Percentiles rank a stretch among this genome's conserved stretches.
Conservation (phyloP, 805 yeast species). For the Ogataea pilisensis region DNA sequence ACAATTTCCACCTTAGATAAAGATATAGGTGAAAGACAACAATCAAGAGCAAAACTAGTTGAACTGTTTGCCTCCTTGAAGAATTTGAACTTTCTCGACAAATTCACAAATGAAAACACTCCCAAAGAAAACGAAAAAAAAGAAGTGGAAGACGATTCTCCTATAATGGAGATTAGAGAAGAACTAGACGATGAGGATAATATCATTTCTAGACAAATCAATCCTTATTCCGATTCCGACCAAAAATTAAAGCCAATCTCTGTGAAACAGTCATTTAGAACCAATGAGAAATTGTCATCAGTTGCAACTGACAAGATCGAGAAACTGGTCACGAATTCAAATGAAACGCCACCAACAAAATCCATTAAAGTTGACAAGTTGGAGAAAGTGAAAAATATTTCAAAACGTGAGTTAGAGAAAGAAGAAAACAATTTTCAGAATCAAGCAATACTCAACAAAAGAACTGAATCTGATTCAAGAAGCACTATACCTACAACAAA, state of each 20-base stretch:
- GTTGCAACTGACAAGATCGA: too few species aligned
- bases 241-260: background rate
- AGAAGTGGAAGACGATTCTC: slow-evolving; percentile 44
- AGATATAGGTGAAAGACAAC: slow-evolving; percentile 36
- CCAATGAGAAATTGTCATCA: too few species aligned
- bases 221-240: slow-evolving; percentile 25
- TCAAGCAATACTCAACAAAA: too few species aligned
- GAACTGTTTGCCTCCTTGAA: slow-evolving; percentile 24
- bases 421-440: too few species aligned
- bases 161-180: slow-evolving; percentile 80
- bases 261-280: slow-evolving; percentile 6
- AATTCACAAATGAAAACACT: slow-evolving; percentile 21
- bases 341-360: too few species aligned
- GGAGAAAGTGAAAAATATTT: too few species aligned
- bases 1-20: slow-evolving; percentile 20
- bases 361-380: too few species aligned
- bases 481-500: too few species aligned
- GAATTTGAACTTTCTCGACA: slow-evolving; percentile 25
- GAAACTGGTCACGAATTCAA: too few species aligned
- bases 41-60: slow-evolving; percentile 25
- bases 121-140: slow-evolving; percentile 16
- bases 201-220: slow-evolving; percentile 44
- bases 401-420: too few species aligned
- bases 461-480: too few species aligned
- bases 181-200: slow-evolving; percentile 82